A percentile compares a stretch with the other conserved stretches of the same genome.
Conservation (phyloP, 2,329 filamentous ascomycete genomes). For the Karstenula rhodostoma region DNA sequence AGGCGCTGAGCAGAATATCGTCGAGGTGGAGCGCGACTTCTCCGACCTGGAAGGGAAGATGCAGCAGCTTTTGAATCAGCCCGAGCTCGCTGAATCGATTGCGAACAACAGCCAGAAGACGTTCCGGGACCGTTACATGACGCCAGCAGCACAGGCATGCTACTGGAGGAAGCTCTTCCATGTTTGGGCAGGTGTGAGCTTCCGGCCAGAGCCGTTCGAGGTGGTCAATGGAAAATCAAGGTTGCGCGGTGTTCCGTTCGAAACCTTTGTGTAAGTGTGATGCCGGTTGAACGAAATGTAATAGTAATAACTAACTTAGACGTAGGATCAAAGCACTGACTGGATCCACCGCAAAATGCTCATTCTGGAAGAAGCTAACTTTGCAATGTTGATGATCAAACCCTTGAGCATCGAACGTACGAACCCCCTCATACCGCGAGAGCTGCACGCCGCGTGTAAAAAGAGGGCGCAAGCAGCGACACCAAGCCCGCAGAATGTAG, state of each 20-base stretch:
- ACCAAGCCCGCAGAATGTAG: neutral
- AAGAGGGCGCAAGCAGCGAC: neutral
- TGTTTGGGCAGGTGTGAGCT: conserved; percentile 23
- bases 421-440: neutral
- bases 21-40: conserved; percentile 32
- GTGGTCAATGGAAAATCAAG: conserved; percentile 5
- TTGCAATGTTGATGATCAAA: conserved; percentile 6
- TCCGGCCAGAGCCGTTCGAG: conserved; percentile 18
- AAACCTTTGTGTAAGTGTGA: conserved; percentile 15
- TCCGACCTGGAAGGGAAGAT: conserved; percentile 26
- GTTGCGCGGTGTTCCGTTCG: conserved; percentile 13
- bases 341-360: neutral
- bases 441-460: neutral
- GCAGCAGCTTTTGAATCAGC: conserved; percentile 22
- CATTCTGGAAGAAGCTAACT: conserved; percentile 10
- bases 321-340: conserved; percentile 10
- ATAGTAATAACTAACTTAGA: neutral
- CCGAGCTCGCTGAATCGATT: conserved; percentile 21
- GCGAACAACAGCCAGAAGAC: conserved; percentile 24
- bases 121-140: conserved; percentile 28
- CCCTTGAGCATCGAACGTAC: neutral
- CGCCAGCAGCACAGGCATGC: conserved; percentile 26
- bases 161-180: conserved; percentile 30
- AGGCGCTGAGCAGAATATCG: conserved; percentile 28
- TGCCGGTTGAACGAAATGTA: neutral